A percentile compares a stretch with the other conserved stretches of the same genome.
These are phyloP conservation scores for Effrenium voratum DNA, from an alignment of 73 alveolate species.

Conservation along the genomic window DNA sequence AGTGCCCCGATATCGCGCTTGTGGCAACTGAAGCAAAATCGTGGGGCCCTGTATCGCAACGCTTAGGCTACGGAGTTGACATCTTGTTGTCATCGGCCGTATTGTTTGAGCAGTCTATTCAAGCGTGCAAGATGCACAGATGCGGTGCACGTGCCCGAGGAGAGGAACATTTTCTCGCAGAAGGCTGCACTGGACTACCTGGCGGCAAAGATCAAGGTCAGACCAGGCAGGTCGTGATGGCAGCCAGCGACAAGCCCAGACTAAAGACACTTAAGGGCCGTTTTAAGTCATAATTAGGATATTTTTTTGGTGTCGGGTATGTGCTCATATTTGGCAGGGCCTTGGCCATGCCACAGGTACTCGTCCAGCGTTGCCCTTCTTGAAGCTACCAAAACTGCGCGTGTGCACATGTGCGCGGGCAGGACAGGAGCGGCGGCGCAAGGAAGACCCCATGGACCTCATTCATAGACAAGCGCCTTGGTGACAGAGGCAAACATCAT, in stretches of 20 bases:
- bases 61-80: no score
- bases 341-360: no score
- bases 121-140: no score
- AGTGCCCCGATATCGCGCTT: no score
- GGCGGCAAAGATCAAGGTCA: slow-evolving; percentile 64
- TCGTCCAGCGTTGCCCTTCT: no score
- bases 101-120: no score
- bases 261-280: background rate
- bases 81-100: no score
- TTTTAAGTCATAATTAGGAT: background rate
- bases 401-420: no score
- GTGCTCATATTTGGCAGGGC: background rate
- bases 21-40: no score
- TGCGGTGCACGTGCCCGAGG: no score
- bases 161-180: slow-evolving; percentile 49
- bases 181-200: slow-evolving; percentile 78
- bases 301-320: background rate
- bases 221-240: slow-evolving; percentile 33
- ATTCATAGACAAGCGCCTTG: slow-evolving; percentile 31
- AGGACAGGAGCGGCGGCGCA: slow-evolving; percentile 59
- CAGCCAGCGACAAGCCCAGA: background rate
- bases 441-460: slow-evolving; percentile 79
- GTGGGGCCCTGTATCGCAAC: no score
- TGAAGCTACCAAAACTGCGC: no score
- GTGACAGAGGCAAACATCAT: background rate